Conservation (phyloP, 2,329 filamentous ascomycete species). For the Zymoseptoria crescenta region DNA sequence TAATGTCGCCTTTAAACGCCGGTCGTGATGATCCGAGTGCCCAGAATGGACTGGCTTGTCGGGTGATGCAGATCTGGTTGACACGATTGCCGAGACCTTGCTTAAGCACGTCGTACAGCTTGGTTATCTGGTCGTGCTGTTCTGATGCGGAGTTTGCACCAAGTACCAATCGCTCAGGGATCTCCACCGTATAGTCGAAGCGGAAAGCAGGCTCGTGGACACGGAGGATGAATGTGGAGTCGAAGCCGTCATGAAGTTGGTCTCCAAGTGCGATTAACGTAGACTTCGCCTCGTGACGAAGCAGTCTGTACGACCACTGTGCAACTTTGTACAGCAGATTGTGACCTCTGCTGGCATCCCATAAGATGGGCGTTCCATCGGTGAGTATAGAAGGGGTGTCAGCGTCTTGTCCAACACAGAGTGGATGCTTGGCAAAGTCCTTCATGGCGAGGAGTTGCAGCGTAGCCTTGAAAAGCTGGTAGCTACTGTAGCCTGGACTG, state of each 20-base stretch:
- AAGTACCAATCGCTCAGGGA: constrained; percentile 14
- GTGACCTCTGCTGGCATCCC: constrained; percentile 63
- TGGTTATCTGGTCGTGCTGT: constrained; percentile 28
- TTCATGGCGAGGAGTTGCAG: constrained; percentile 76
- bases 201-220: constrained; percentile 44
- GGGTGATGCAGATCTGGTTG: constrained; percentile 50
- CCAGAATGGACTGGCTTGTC: constrained; percentile 28
- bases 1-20: constrained; percentile 36
- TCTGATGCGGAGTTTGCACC: neutral
- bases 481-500: constrained; percentile 74
- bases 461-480: constrained; percentile 88
- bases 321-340: constrained; percentile 91
- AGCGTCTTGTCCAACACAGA: constrained; percentile 38
- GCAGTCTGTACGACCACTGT: constrained; percentile 66
- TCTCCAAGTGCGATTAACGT: constrained; percentile 71
- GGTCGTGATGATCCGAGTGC: constrained; percentile 26
- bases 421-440: constrained; percentile 59
- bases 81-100: constrained; percentile 70
- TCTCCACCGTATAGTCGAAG: constrained; percentile 47
- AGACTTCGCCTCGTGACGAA: constrained; percentile 66
- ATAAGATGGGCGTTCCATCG: constrained; percentile 60
- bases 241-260: constrained; percentile 69
- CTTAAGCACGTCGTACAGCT: constrained; percentile 57
- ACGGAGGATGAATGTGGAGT: constrained; percentile 68
- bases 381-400: constrained; percentile 29